phyloP scores from a whole-genome alignment of 2,329 filamentous ascomycete genomes.

The Sclerotinia glacialis region DNA sequence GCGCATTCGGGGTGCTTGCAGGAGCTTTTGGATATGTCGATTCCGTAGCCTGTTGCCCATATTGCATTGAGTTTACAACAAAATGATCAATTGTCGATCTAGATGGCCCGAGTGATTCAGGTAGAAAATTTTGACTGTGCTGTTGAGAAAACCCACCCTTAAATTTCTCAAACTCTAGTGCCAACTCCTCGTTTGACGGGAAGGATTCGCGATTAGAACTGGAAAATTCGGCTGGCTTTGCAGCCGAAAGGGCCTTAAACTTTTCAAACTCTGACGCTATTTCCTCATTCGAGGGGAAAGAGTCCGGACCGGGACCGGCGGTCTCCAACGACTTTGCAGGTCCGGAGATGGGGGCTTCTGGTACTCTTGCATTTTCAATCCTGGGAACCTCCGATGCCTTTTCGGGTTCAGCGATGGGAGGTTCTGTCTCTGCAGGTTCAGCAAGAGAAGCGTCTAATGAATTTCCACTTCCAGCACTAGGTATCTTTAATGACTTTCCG shows the following conservation, averaged over 20 bases:
- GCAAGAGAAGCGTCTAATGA: not conserved
- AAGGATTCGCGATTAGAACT: not conserved
- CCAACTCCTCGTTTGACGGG: constrained; percentile 5
- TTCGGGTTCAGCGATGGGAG: not conserved
- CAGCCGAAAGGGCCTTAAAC: not conserved
- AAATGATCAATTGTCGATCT: not conserved
- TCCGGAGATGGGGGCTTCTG: not conserved
- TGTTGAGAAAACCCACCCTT: not conserved
- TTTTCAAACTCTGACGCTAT: constrained; percentile 5
- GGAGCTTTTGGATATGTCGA: not conserved
- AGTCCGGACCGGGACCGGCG: not conserved
- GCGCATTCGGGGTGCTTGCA: not conserved
- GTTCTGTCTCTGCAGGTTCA: not conserved
- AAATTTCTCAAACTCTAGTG: constrained; percentile 14
- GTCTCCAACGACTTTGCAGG: not conserved
- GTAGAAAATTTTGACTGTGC: not conserved
- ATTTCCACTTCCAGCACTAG: not conserved
- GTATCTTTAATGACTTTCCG: not conserved
- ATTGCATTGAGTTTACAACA: not conserved
- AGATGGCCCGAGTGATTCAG: not conserved
- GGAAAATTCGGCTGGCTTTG: not conserved
- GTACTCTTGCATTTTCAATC: not conserved
- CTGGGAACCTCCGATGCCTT: not conserved
- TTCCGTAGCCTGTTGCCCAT: not conserved
- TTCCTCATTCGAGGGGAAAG: constrained; percentile 5